Base-by-base conservation (phyloP, 495 filamentous ascomycete genomes). In the Trichoderma orchidacearum region DNA sequence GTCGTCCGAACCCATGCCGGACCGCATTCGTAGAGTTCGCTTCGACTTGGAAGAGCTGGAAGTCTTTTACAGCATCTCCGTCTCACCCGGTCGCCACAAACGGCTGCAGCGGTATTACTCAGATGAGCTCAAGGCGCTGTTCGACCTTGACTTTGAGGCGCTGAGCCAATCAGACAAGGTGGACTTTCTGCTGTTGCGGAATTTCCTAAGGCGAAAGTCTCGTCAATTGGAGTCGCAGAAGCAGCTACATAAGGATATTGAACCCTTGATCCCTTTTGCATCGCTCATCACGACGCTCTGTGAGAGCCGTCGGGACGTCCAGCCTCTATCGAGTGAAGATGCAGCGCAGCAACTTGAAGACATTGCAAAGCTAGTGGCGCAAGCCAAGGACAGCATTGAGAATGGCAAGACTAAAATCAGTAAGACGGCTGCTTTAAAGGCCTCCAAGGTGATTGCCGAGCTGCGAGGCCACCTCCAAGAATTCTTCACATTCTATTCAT, bases 361-460 rank as follows among this genome's bases (percentile, higher is more conserved):
- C 5, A 61, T 63, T 3, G 52, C 59, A 3, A 59, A 60, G 23
- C 38, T 62, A 15, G 64, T 74, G 8, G 11, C 51, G 0, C 30
- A 56, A 21, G 52, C 68, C 4, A 63, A 60, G 17, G 59, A 64
- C 5, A 53, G 62, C 28, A 59, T 70, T 2, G 57, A 27, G 5
- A 31, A 60, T 1, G 63, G 66, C 27, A 59, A 58, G 5, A 52
- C 59, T 13, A 61, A 66, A 45, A 61, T 72, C 3, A 64, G 61
- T 2, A 76, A 74, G 56, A 64, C 68, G 30, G 68, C 62, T n/a
- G 75, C 73, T 1, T 71, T 70, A 52, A 65, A 71, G 8, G 75
- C 76, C 12, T 63, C 67, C 1, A 66, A 64, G 0, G 66, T 62
- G 0, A 58, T 75, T 1, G 59, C 62, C 4, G 56, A 65, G 25